Conservation (phyloP, 139 green algal genomes). For the Microglena sp. region DNA sequence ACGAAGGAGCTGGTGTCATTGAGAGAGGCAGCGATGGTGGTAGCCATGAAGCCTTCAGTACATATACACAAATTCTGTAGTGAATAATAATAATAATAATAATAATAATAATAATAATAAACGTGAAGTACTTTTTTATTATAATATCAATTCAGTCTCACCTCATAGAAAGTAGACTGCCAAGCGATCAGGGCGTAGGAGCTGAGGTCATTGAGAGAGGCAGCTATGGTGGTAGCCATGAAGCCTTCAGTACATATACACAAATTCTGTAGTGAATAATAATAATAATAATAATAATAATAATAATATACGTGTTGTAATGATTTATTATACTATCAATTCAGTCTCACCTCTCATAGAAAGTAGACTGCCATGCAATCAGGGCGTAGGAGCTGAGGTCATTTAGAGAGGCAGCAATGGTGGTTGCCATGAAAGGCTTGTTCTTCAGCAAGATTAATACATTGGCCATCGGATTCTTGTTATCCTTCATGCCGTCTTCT, state of each 20-base stretch:
- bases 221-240: slow-evolving; percentile 58
- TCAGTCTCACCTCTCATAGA: slow-evolving; percentile 89
- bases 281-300: no score
- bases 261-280: no score
- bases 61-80: no score
- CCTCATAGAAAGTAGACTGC: slow-evolving; percentile 85
- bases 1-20: slow-evolving; percentile 82
- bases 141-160: no score
- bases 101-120: no score
- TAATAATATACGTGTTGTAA: no score
- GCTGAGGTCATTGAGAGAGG: slow-evolving; percentile 78
- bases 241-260: no score
- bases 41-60: slow-evolving; percentile 58
- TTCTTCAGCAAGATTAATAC: slow-evolving; percentile 28
- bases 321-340: no score
- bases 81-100: no score
- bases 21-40: slow-evolving; percentile 64
- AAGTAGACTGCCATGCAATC: slow-evolving; percentile 80
- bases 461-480: background rate
- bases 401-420: slow-evolving; percentile 69
- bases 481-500: background rate
- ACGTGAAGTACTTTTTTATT: no score
- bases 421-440: slow-evolving; percentile 53
- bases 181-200: slow-evolving; percentile 76
- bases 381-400: slow-evolving; percentile 79